Conservation (phyloP, 1,139 yeast genomes). For the Diutina siamensis region DNA sequence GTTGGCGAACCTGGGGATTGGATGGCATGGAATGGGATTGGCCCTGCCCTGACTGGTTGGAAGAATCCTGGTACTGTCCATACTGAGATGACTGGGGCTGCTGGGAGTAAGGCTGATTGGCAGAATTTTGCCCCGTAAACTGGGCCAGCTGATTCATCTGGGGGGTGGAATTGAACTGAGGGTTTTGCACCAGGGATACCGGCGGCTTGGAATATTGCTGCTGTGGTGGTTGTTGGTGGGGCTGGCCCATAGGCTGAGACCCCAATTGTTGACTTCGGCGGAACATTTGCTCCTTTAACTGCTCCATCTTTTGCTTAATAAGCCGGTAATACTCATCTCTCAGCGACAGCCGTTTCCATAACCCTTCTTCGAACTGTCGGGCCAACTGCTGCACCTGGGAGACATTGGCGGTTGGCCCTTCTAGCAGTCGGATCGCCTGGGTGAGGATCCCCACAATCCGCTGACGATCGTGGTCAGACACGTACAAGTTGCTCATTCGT, state of each 20-base stretch:
- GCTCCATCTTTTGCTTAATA: conserved; percentile 3
- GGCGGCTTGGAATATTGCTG: background rate
- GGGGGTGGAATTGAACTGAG: background rate
- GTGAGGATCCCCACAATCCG: background rate
- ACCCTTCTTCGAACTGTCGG: conserved; percentile 1
- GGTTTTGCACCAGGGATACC: background rate
- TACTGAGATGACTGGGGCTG: background rate
- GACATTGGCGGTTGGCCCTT: background rate
- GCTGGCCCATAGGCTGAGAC: background rate
- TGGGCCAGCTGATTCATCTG: conserved; percentile 1
- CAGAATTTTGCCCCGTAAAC: background rate
- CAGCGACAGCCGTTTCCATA: conserved; percentile 1
- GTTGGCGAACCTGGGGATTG: background rate
- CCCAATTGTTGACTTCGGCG: conserved; percentile 1
- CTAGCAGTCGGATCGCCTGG: background rate
- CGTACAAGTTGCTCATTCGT: conserved; percentile 1
- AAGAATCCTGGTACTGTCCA: background rate
- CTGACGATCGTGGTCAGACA: conserved; percentile 3
- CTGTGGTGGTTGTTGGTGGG: conserved; percentile 7
- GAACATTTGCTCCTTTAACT: conserved; percentile 1
- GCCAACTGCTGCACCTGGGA: background rate
- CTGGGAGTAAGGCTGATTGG: background rate
- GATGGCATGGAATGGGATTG: background rate
- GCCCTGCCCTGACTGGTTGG: background rate
- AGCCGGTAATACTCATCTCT: conserved; percentile 3